These are phyloP conservation scores for Uncinocarpus reesii DNA, from an alignment of 2,329 filamentous ascomycete species.

Conservation along the genomic window DNA sequence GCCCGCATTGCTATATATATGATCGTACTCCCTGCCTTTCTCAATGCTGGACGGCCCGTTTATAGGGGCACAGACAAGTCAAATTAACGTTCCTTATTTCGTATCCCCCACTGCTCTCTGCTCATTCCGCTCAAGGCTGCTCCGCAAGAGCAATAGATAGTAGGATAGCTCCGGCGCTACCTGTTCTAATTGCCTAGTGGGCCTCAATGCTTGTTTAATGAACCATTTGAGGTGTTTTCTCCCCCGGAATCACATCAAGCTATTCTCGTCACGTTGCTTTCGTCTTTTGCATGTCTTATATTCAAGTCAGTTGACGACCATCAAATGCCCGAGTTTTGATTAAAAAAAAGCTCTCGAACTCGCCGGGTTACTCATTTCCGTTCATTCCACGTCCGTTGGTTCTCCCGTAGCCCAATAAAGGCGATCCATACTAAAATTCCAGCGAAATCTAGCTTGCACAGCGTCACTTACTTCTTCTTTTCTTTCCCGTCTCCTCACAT, in stretches of 20 bases:
- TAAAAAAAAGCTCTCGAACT: neutral
- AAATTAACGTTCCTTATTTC: neutral
- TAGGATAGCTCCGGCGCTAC: too few relatives aligned
- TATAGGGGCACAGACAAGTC: neutral
- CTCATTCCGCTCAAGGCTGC: too few relatives aligned
- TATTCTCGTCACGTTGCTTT: neutral
- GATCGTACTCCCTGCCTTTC: slow-evolving; percentile 3
- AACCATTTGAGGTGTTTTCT: neutral
- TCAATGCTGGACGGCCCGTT: neutral
- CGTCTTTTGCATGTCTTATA: neutral
- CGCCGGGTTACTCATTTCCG: too few relatives aligned
- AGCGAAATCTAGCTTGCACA: too few relatives aligned
- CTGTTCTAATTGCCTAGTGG: neutral
- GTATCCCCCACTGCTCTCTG: slow-evolving; percentile 6
- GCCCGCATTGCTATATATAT: slow-evolving; percentile 10
- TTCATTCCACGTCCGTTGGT: too few relatives aligned
- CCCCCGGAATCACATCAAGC: neutral
- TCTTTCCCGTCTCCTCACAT: neutral
- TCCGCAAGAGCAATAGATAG: too few relatives aligned
- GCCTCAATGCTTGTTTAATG: slow-evolving; percentile 7
- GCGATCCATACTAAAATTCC: too few relatives aligned
- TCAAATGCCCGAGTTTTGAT: neutral
- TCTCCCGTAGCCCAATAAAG: too few relatives aligned
- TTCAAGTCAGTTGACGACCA: neutral
- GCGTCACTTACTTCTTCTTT: neutral